Conservation (phyloP, 2,329 filamentous ascomycete genomes). For the Didymella lethalis region DNA sequence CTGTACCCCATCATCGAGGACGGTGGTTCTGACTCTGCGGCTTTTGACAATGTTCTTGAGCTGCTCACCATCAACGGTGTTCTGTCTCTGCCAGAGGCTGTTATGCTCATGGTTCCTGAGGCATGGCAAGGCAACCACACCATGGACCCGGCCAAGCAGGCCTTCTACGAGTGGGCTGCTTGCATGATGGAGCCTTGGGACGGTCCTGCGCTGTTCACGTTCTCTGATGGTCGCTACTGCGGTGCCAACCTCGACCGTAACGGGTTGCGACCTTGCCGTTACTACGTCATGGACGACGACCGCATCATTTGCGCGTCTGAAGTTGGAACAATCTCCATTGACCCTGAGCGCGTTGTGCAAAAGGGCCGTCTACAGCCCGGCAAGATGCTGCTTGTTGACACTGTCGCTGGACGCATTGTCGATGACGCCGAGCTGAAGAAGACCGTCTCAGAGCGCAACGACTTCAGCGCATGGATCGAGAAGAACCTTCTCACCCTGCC, state of each 20-base stretch:
- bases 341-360: conserved; percentile 87
- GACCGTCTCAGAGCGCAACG: conserved; percentile 82
- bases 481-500: conserved; percentile 84
- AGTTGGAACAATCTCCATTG: conserved; percentile 90
- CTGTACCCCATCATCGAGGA: conserved; percentile 97
- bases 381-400: conserved; percentile 96
- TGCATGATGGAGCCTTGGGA: conserved; percentile 99
- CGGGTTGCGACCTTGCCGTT: conserved; percentile 92
- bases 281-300: conserved; percentile 96
- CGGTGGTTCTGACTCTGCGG: conserved; percentile 94
- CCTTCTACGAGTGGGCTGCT: conserved; percentile 98
- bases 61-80: conserved; percentile 95
- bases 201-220: conserved; percentile 94
- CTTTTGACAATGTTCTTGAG: conserved; percentile 96
- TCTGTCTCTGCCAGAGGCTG: conserved; percentile 90
- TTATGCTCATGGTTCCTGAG: conserved; percentile 99
- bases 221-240: conserved; percentile 94
- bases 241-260: conserved; percentile 97
- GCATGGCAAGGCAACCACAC: conserved; percentile 93
- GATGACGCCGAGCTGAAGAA: conserved; percentile 92
- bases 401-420: conserved; percentile 87
- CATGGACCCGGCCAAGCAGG: conserved; percentile 94
- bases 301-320: conserved; percentile 97
- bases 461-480: conserved; percentile 90
- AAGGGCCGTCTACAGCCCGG: conserved; percentile 94